phyloP scores from a whole-genome alignment of 2,329 filamentous ascomycete species.

The Geosmithia flava region DNA sequence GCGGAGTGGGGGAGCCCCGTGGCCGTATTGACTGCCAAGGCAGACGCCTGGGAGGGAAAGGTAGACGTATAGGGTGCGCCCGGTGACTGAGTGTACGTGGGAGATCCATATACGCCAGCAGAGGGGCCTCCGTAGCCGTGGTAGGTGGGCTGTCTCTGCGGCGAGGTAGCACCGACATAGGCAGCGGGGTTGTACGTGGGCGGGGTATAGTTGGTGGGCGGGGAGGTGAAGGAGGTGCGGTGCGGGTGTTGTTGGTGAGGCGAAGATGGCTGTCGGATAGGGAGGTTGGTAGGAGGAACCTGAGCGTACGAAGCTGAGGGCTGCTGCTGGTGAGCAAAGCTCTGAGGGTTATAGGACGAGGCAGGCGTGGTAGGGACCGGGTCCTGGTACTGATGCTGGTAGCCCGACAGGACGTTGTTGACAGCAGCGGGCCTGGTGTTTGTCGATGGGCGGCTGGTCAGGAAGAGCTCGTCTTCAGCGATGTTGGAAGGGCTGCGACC shows the following conservation, averaged over 20 bases:
- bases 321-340: conserved; percentile 29
- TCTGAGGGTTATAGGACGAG: conserved; percentile 58
- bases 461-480: conserved; percentile 50
- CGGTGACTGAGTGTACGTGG: conserved; percentile 21
- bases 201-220: conserved; percentile 31
- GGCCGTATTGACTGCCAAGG: conserved; percentile 5
- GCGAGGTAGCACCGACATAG: conserved; percentile 34
- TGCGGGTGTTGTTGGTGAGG: conserved; percentile 22
- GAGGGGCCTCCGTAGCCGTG: conserved; percentile 29
- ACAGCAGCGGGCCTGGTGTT: conserved; percentile 25
- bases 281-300: conserved; percentile 28
- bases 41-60: conserved; percentile 9
- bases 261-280: conserved; percentile 27
- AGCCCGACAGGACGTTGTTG: conserved; percentile 33
- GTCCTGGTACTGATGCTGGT: conserved; percentile 38
- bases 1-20: conserved; percentile 5
- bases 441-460: conserved; percentile 31
- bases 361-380: conserved; percentile 29
- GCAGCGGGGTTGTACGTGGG: conserved; percentile 47
- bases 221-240: conserved; percentile 18
- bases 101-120: conserved; percentile 18
- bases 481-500: conserved; percentile 8
- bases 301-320: conserved; percentile 10
- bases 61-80: conserved; percentile 18
- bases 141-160: conserved; percentile 39